These are phyloP conservation scores for Earliella scabrosa DNA, from an alignment of 1,284 basidiomycete genomes.

Conservation along the genomic window DNA sequence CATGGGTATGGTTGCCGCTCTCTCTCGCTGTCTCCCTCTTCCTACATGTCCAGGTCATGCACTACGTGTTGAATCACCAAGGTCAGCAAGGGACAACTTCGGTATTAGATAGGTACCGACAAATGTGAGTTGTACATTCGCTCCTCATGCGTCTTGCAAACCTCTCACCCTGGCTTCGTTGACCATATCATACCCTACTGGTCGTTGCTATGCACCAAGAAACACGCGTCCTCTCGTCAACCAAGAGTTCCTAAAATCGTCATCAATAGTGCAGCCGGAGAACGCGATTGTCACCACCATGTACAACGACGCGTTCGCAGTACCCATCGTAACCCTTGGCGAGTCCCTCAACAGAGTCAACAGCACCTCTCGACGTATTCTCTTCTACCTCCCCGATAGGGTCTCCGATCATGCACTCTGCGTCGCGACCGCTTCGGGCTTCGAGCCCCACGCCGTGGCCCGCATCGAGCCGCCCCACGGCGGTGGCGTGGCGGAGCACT, in stretches of 20 bases:
- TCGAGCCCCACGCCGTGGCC: constrained; percentile 41
- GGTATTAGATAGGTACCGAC: too few relatives aligned
- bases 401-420: constrained; percentile 45
- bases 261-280: constrained; percentile 6
- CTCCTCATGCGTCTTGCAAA: too few relatives aligned
- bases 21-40: too few relatives aligned
- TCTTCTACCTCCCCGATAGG: constrained; percentile 44
- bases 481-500: constrained; percentile 40
- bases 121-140: too few relatives aligned
- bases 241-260: background rate
- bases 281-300: constrained; percentile 46
- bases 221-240: background rate
- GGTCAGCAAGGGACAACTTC: too few relatives aligned
- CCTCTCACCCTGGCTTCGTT: too few relatives aligned
- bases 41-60: too few relatives aligned
- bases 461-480: constrained; percentile 43
- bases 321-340: constrained; percentile 45
- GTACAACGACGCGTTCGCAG: constrained; percentile 46
- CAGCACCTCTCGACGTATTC: constrained; percentile 36
- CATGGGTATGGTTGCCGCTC: too few relatives aligned
- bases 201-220: background rate
- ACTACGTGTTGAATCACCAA: too few relatives aligned
- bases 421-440: constrained; percentile 43
- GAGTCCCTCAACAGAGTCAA: constrained; percentile 42
- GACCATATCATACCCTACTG: too few relatives aligned